Evolutionary conservation across 805 yeast genomes (phyloP).

Genomic region (Nakazawaea siamensis): DNA sequence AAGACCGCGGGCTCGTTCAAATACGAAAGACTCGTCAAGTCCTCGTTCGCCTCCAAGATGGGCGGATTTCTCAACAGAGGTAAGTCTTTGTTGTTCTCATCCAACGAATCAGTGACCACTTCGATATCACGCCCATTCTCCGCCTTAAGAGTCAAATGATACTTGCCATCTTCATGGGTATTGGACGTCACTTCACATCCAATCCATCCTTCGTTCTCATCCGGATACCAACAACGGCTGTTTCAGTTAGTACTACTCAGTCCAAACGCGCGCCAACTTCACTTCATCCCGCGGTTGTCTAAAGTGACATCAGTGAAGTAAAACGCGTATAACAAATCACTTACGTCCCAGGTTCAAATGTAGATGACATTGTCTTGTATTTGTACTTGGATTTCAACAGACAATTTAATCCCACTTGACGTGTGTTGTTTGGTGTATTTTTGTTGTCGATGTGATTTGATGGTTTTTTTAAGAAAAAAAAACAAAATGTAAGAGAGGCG

Average conservation of each 20-base stretch:
- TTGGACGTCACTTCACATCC: slow-evolving; percentile 52
- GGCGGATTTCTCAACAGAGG: slow-evolving; percentile 91
- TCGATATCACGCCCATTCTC: slow-evolving; percentile 42
- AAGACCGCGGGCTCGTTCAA: slow-evolving; percentile 94
- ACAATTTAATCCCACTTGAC: too few species aligned
- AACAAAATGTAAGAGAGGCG: too few species aligned
- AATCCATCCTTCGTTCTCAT: slow-evolving; percentile 65
- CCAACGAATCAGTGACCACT: slow-evolving; percentile 38
- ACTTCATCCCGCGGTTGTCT: too few species aligned
- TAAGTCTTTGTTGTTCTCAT: slow-evolving; percentile 46
- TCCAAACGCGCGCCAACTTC: too few species aligned
- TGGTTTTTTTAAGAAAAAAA: too few species aligned
- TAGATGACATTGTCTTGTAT: too few species aligned
- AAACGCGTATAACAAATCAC: slow-evolving; percentile 15
- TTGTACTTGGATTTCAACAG: too few species aligned
- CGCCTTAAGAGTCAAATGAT: slow-evolving; percentile 41
- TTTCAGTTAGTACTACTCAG: neutral
- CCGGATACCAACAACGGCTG: slow-evolving; percentile 79
- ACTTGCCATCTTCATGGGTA: slow-evolving; percentile 32
- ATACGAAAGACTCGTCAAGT: slow-evolving; percentile 84
- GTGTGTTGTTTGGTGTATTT: too few species aligned
- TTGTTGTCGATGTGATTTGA: too few species aligned
- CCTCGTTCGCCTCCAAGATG: slow-evolving; percentile 87
- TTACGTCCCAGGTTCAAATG: slow-evolving; percentile 48
- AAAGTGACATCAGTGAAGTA: too few species aligned